A percentile compares a stretch with the other conserved stretches of the same genome.
phyloP scores from a whole-genome alignment of 108 stramenopile species.

The Conticribra guillardii region DNA sequence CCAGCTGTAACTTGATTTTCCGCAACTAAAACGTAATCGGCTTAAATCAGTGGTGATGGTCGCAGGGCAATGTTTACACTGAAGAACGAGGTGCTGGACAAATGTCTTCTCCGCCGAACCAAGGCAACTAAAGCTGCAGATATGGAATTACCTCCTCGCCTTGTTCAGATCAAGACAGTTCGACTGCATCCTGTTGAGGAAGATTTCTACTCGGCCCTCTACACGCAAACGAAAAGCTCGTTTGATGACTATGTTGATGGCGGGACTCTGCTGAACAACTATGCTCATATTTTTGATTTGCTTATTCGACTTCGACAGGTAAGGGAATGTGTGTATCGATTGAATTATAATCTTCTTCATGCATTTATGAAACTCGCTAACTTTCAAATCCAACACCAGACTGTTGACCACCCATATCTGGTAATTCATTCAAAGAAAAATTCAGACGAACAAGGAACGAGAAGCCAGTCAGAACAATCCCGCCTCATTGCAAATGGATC shows the following conservation, averaged over 20 bases:
- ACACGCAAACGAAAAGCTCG: slow-evolving; percentile 93
- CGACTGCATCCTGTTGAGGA: slow-evolving; percentile 91
- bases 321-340: too few species aligned
- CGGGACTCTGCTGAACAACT: slow-evolving; percentile 98
- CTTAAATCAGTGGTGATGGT: slow-evolving; percentile 83
- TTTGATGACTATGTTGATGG: slow-evolving; percentile 94
- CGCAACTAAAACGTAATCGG: slow-evolving; percentile 53
- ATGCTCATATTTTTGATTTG: slow-evolving; percentile 97
- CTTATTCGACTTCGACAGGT: slow-evolving; percentile 97
- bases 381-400: too few species aligned
- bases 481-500: slow-evolving; percentile 69
- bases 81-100: slow-evolving; percentile 76
- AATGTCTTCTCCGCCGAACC: slow-evolving; percentile 94
- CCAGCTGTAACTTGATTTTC: background rate
- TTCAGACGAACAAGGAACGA: slow-evolving; percentile 5
- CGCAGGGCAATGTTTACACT: slow-evolving; percentile 91
- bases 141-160: slow-evolving; percentile 92
- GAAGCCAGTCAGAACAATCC: slow-evolving; percentile 15
- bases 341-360: too few species aligned
- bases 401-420: slow-evolving; percentile 98
- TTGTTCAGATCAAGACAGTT: slow-evolving; percentile 84
- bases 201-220: slow-evolving; percentile 96
- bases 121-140: slow-evolving; percentile 94
- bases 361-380: too few species aligned
- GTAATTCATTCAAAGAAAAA: slow-evolving; percentile 70